Base-by-base conservation (phyloP, 306 rosid genomes). In the Prinsepia uniflora region DNA sequence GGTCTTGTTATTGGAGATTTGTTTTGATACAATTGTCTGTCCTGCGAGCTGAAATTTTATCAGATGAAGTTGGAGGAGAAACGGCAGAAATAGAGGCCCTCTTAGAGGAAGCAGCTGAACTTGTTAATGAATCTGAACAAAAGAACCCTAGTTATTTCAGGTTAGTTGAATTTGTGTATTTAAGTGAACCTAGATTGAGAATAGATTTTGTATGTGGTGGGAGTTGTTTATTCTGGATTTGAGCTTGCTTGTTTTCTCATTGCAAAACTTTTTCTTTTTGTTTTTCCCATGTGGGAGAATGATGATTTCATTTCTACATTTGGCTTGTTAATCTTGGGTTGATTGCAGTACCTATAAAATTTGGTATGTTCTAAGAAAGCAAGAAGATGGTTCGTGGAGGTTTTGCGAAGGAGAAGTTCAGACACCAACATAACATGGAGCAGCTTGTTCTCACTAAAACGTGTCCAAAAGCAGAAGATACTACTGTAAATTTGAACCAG, bases 41-140 rank as follows among this genome's bases (percentile, higher is more conserved):
- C 78, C 82, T 86, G 61, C 84, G 90, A 82, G 92, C 99, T 61
- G 96, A 95, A 78, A 76, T 91, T 80, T 79, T 95, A 43, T 81
- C 87, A 44, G 88, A 86, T 77, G 86, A 82, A 75, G 77, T 48
- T 77, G 99, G 90, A 67, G 80, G 70, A 52, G 91, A 84, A 70
- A 79, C 71, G 65, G 96, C 96, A 30, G 96, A 89, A 80, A 87
- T 95, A 36, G 96, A 91, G 78, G 95, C 90, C 72, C 79, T 84
- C 58, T 52, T 95, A 49, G 97, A 91, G 82, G 99, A 95, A 86
- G 97, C 99, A 42, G 96, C 97, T n/a, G 99, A 91, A 83, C 96
- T 95, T 66, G 87, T 95, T 64, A 80, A 82, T 12, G 78, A 76
- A 61, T 85, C 92, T 81, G 87, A 82, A 78, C 84, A 74, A 82